Evolutionary conservation across 2,329 filamentous ascomycete genomes (phyloP).

Genomic region (Colletotrichum eleusines): DNA sequence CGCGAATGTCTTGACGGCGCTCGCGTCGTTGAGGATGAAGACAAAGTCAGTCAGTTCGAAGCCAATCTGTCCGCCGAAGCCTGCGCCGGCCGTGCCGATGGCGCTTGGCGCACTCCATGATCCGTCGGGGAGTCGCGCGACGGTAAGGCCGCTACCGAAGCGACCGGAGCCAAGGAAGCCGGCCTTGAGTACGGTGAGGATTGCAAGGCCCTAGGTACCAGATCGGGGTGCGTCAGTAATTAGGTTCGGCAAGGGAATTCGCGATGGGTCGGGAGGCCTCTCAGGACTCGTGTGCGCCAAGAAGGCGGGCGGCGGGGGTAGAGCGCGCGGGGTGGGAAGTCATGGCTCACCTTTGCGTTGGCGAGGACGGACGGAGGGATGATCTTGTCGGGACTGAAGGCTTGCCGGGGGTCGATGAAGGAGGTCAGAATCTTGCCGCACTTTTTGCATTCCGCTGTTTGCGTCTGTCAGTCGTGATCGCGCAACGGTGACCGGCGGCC

Average conservation of each 20-base stretch:
- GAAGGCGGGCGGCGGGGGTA: slow-evolving; percentile 23
- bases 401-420: slow-evolving; percentile 92
- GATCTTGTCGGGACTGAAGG: slow-evolving; percentile 96
- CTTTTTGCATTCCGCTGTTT: slow-evolving; percentile 93
- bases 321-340: slow-evolving; percentile 32
- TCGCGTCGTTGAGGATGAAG: slow-evolving; percentile 95
- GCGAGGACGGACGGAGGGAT: slow-evolving; percentile 92
- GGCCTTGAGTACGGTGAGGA: slow-evolving; percentile 88
- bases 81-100: slow-evolving; percentile 83
- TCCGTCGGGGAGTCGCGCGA: slow-evolving; percentile 82
- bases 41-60: slow-evolving; percentile 95
- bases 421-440: slow-evolving; percentile 95
- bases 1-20: slow-evolving; percentile 92
- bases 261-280: slow-evolving; percentile 8
- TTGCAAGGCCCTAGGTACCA: slow-evolving; percentile 75
- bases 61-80: slow-evolving; percentile 87
- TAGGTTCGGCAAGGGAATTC: neutral
- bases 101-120: slow-evolving; percentile 86
- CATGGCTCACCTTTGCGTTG: slow-evolving; percentile 81
- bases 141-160: slow-evolving; percentile 85
- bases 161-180: slow-evolving; percentile 87
- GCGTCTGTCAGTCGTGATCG: neutral
- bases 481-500: slow-evolving; percentile 31
- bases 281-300: slow-evolving; percentile 22
- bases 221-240: slow-evolving; percentile 32